These are phyloP conservation scores for Psilocybe cyanescens DNA, from an alignment of 768 basidiomycete genomes.

Conservation along the genomic window DNA sequence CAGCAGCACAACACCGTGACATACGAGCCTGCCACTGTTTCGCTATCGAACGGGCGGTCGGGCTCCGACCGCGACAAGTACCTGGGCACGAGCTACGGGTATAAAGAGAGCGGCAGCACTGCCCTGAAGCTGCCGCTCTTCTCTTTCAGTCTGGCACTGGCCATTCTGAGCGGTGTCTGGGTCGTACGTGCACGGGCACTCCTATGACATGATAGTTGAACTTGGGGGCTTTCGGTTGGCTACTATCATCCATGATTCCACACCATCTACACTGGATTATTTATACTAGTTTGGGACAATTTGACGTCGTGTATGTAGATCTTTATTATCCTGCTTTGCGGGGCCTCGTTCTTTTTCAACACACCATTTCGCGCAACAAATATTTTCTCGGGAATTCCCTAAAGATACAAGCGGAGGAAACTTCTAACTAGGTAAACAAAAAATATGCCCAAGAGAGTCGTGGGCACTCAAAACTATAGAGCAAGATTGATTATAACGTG, in stretches of 20 bases:
- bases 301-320: too few relatives aligned
- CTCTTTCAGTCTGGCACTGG: conserved; percentile 5
- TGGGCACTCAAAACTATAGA: not conserved
- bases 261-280: not conserved
- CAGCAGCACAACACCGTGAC: conserved; percentile 57
- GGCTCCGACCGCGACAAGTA: conserved; percentile 23
- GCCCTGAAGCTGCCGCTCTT: conserved; percentile 1
- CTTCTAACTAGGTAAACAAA: not conserved
- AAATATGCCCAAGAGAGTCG: not conserved
- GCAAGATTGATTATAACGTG: not conserved
- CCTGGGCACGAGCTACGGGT: conserved; percentile 30
- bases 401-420: too few relatives aligned
- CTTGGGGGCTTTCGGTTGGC: not conserved
- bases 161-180: conserved; percentile 4
- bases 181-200: not conserved
- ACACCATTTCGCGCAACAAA: too few relatives aligned
- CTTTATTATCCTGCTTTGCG: not conserved
- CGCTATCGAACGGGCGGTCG: conserved; percentile 52
- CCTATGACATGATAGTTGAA: not conserved
- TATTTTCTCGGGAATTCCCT: too few relatives aligned
- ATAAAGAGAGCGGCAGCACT: conserved; percentile 11
- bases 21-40: conserved; percentile 56
- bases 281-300: not conserved
- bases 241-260: not conserved
- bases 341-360: too few relatives aligned